These are phyloP conservation scores for Penicillium sp. DNA, from an alignment of 2,329 filamentous ascomycete species.

Conservation along the genomic window DNA sequence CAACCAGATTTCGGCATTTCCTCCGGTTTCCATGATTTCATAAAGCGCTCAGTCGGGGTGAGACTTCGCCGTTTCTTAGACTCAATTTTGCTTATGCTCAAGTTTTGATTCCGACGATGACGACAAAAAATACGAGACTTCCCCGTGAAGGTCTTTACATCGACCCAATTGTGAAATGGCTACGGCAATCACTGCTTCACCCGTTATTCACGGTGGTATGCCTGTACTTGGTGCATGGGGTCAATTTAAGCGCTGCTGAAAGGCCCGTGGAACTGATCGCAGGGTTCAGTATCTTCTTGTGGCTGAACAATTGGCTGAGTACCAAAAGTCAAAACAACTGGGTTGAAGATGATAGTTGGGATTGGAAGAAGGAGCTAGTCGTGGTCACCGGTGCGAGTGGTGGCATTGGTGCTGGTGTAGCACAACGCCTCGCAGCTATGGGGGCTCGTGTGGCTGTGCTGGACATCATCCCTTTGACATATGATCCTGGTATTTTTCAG, in stretches of 20 bases:
- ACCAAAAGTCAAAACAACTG: conserved; percentile 7
- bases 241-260: not conserved
- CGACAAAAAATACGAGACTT: not conserved
- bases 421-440: not conserved
- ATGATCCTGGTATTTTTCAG: not conserved
- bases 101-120: not conserved
- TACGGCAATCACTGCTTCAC: conserved; percentile 19
- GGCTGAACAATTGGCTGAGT: conserved; percentile 9
- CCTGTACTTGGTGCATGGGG: not conserved
- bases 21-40: too few relatives aligned
- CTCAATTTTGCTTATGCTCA: not conserved
- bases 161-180: conserved; percentile 17
- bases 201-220: not conserved
- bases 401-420: conserved; percentile 9
- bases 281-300: not conserved
- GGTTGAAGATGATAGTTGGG: not conserved
- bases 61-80: too few relatives aligned
- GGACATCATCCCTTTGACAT: conserved; percentile 12
- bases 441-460: conserved; percentile 9
- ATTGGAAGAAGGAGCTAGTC: conserved; percentile 13
- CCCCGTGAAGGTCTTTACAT: conserved; percentile 28
- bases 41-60: not conserved
- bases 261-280: not conserved
- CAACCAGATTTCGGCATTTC: too few relatives aligned
- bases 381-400: conserved; percentile 10